Conservation (phyloP, 2,329 filamentous ascomycete species). For the Chrysoporthe cubensis region DNA sequence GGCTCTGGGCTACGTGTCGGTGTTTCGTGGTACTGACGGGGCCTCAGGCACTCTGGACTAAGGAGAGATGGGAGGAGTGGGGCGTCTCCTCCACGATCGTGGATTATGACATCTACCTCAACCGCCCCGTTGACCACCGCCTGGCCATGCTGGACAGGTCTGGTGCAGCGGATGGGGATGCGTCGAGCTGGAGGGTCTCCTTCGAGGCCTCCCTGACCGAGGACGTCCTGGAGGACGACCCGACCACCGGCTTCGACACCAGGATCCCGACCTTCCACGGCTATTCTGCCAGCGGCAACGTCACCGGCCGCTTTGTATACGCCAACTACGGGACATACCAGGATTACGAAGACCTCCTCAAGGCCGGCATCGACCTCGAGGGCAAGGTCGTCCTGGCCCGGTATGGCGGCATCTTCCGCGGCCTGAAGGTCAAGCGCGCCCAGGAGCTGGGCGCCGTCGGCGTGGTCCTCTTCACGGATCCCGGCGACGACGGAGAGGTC, state of each 20-base stretch:
- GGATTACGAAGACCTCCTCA: slow-evolving; percentile 73
- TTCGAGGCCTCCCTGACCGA: slow-evolving; percentile 84
- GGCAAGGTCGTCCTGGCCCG: slow-evolving; percentile 80
- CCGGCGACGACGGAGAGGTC: slow-evolving; percentile 74
- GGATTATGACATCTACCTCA: slow-evolving; percentile 77
- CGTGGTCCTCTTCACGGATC: slow-evolving; percentile 73
- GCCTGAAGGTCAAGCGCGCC: slow-evolving; percentile 81
- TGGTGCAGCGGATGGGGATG: slow-evolving; percentile 33
- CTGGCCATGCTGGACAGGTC: slow-evolving; percentile 65
- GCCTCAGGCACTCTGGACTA: slow-evolving; percentile 71
- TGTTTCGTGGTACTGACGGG: background rate
- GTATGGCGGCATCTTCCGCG: slow-evolving; percentile 78
- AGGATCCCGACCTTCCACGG: slow-evolving; percentile 83
- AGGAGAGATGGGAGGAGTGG: slow-evolving; percentile 72
- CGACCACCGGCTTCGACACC: slow-evolving; percentile 71
- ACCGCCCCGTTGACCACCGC: slow-evolving; percentile 74
- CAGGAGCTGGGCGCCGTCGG: slow-evolving; percentile 78
- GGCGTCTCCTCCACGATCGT: slow-evolving; percentile 67
- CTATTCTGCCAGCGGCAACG: slow-evolving; percentile 79
- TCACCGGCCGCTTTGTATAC: slow-evolving; percentile 75
- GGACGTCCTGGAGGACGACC: slow-evolving; percentile 81
- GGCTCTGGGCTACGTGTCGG: background rate
- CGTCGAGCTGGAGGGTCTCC: slow-evolving; percentile 60
- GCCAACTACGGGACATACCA: slow-evolving; percentile 75
- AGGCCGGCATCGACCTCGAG: slow-evolving; percentile 68